Evolutionary conservation across 768 basidiomycete species (phyloP).

Genomic region (Neoboletus subvelutipes): DNA sequence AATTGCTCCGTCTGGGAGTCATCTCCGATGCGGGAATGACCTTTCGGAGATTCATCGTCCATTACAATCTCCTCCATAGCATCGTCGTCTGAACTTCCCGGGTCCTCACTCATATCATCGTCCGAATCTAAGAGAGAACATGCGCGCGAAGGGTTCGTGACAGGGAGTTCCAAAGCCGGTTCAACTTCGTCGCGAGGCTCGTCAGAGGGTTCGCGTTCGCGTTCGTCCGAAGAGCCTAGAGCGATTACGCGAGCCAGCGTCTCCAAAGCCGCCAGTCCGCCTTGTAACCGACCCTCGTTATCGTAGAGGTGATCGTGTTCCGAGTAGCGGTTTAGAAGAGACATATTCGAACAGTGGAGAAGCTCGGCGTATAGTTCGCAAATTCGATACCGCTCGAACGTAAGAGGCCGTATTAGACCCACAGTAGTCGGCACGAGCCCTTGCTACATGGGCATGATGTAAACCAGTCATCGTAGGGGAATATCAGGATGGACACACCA

Average conservation of each 20-base stretch:
- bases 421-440: constrained; percentile 71
- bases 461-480: constrained; percentile 8
- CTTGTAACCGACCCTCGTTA: constrained; percentile 77
- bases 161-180: constrained; percentile 66
- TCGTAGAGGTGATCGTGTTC: constrained; percentile 76
- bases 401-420: constrained; percentile 76
- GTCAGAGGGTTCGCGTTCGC: constrained; percentile 56
- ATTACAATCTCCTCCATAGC: constrained; percentile 82
- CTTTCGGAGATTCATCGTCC: constrained; percentile 56
- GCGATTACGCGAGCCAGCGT: constrained; percentile 84
- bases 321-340: constrained; percentile 79
- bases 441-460: constrained; percentile 41
- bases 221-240: constrained; percentile 54
- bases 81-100: constrained; percentile 76
- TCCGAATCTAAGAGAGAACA: constrained; percentile 65
- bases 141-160: constrained; percentile 51
- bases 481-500: constrained; percentile 48
- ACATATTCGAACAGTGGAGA: constrained; percentile 98
- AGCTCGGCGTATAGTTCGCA: constrained; percentile 97
- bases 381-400: constrained; percentile 93
- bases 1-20: constrained; percentile 36
- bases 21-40: constrained; percentile 22
- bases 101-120: constrained; percentile 74
- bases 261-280: constrained; percentile 83
- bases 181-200: constrained; percentile 57